Evolutionary conservation across 805 yeast species (phyloP), one percentile per base, ranked within the genome.

Genomic region (Saturnispora dispora): DNA sequence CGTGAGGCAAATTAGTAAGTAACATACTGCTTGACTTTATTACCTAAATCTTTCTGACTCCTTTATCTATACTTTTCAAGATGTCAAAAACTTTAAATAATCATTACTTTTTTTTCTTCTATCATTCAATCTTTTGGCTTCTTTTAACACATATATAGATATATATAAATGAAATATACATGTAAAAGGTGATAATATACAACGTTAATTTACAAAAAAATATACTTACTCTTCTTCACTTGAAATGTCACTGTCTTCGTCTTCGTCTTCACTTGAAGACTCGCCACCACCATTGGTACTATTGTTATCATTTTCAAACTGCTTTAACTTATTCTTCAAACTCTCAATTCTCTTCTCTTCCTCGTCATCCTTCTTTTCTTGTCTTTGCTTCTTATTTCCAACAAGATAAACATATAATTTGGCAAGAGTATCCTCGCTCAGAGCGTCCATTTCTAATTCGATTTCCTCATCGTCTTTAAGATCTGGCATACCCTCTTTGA

Each of bases 361-460:
- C 50, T 79, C 71, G 60, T 80, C 65, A 32, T 78, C 79, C 67
- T 63, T 71, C 73, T 66, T 74, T 30, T 47, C 52, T 25, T 51
- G 52, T 27, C 41, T 45, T 27, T 63, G 62, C 46, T 66, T 63
- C 57, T 67, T 72, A 55, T 70, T 71, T 52, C 67, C 67, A 54
- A 84, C 86, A 58, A 93, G 88, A 59, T 84, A 86, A 65, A 85
- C 83, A 74, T 89, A 91, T 56, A 93, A 73, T 62, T 87, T 86
- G 64, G 87, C 70, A 50, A 91, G 77, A 1, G 97, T 90, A 41
- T 79, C 72, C 57, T 88, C 88, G 60, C 88, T 96, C 59, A 93
- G 76, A 68, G 85, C 85, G 65, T 93, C 97, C 82, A 93, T 85
- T 68, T 93, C 99, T 54, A 93, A 76, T 72, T 93, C 99, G 55